Conservation (phyloP, 2,329 filamentous ascomycete genomes). For the Penicillium fuscoglaucum region DNA sequence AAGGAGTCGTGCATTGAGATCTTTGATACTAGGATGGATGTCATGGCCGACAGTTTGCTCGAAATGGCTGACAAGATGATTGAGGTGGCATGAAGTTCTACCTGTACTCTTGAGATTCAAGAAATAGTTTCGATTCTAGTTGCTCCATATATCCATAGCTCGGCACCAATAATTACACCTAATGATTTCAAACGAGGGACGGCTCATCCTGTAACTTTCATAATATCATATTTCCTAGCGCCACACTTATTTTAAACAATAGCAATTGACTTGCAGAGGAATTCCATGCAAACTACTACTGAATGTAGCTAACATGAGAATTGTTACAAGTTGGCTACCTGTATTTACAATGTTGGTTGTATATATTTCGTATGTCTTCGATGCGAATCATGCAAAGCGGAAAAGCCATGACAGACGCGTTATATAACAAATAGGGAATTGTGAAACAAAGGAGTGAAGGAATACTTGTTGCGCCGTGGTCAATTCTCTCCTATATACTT, state of each 20-base stretch:
- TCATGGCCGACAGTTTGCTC: slow-evolving; percentile 49
- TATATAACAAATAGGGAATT: background rate
- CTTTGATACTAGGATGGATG: slow-evolving; percentile 54
- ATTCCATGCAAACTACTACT: background rate
- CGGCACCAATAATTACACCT: background rate
- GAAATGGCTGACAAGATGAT: slow-evolving; percentile 49
- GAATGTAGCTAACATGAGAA: background rate
- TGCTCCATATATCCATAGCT: background rate
- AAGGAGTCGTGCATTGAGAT: slow-evolving; percentile 53
- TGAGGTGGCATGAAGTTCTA: slow-evolving; percentile 4
- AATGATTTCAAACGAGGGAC: background rate
- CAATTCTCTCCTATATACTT: no score
- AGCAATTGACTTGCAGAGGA: background rate
- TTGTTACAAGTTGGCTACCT: background rate
- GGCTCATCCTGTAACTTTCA: background rate
- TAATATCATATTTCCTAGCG: background rate
- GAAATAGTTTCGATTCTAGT: background rate
- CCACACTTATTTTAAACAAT: background rate
- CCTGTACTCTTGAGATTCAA: background rate
- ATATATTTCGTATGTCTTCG: background rate
- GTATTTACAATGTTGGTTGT: background rate
- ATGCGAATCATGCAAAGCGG: no score
- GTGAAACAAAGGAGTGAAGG: background rate
- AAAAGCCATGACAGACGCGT: background rate
- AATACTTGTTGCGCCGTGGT: background rate